These are phyloP conservation scores for Cocos nucifera DNA, from an alignment of 176 grass and related monocot species.

Conservation along the genomic window DNA sequence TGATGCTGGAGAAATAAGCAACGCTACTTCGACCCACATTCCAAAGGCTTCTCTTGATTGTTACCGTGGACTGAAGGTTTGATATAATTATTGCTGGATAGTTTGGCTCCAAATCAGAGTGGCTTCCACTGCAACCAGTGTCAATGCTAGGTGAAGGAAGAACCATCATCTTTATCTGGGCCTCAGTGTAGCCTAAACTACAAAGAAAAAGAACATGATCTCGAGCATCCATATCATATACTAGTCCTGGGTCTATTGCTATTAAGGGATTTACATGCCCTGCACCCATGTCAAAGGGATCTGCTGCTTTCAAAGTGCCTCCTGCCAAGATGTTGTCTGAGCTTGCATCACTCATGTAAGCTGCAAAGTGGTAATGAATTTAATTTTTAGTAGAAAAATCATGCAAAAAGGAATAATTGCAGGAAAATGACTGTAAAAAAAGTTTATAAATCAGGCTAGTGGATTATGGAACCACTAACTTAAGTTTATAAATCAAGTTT, in stretches of 20 bases:
- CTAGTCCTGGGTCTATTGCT: conserved; percentile 70
- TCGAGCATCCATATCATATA: conserved; percentile 50
- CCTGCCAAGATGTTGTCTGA: conserved; percentile 50
- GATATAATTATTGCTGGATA: conserved; percentile 64
- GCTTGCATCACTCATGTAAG: conserved; percentile 54
- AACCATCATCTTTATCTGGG: conserved; percentile 56
- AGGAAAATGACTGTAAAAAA: too few species aligned
- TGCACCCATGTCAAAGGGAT: conserved; percentile 74
- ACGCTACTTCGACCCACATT: conserved; percentile 51
- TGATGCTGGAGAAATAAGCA: conserved; percentile 32
- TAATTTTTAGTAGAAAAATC: neutral
- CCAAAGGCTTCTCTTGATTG: conserved; percentile 56
- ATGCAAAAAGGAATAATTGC: neutral
- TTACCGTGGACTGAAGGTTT: conserved; percentile 32
- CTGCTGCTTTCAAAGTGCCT: conserved; percentile 56
- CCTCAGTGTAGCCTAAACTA: conserved; percentile 49
- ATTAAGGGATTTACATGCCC: conserved; percentile 67
- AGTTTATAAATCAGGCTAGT: too few species aligned
- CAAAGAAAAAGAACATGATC: conserved; percentile 74
- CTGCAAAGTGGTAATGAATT: conserved; percentile 10
- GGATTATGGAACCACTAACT: too few species aligned
- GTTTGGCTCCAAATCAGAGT: conserved; percentile 43
- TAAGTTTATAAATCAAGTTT: too few species aligned
- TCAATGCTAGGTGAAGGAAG: conserved; percentile 33
- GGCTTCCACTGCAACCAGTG: conserved; percentile 29